Evolutionary conservation across 106 monocot species (phyloP), one percentile per base, ranked within the genome.

Genomic region (Acorus calamus): DNA sequence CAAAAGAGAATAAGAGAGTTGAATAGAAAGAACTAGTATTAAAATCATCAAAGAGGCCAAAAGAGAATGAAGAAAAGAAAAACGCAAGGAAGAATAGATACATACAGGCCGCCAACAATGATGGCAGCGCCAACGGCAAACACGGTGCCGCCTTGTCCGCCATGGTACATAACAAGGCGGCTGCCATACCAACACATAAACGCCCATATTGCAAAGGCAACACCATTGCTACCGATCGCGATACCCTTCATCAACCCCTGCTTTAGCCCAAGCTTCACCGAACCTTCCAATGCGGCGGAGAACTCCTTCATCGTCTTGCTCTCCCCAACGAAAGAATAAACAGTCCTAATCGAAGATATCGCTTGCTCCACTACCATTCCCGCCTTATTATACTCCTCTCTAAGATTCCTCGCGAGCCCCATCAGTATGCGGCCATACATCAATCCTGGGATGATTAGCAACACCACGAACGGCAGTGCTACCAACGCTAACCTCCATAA

Each of bases 241-340:
- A 93, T 14, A 3, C 93, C 93, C 69, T 93, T 93, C 6, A 80
- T 57, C 43, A 86, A 46, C 2, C 83, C 93, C 67, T 88, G 88
- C 47, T 73, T 62, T 55, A 93, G 11, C 2, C 93, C 93, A 0
- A 93, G 76, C 66, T 66, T 70, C 13, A 88, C 76, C 0, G 93
- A 83, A 47, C 73, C 68, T 42, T 89, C 69, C 10, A 93, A 76
- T 4, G 93, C 82, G 11, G 59, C 11, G 5, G 93, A 93, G 71
- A 83, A 93, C 46, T 69, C 61, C 8, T 62, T 28, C 68, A 86
- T 81, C 2, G 85, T 93, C 52, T 55, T 65, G 7, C 43, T 13
- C 82, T 93, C 93, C 1, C 66, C 85, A 14, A 74, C 88, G 49
- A 85, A 93, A 11, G 93, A 80, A 62, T 93, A 93, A 4, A 89